Evolutionary conservation across 2,329 filamentous ascomycete genomes (phyloP).

Genomic region (Aspergillus ochraceus): DNA sequence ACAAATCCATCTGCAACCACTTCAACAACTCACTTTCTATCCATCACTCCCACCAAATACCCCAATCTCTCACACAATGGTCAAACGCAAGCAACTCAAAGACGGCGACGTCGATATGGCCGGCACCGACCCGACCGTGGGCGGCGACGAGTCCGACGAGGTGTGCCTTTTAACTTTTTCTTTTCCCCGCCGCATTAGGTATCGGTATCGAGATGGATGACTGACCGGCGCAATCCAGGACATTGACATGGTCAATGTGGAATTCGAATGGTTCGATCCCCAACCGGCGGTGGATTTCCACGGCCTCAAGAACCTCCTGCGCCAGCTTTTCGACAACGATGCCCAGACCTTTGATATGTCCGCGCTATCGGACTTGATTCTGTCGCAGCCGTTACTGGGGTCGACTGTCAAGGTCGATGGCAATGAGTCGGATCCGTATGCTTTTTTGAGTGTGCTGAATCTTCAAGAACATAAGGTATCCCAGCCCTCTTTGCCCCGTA

Average conservation of each 20-base stretch:
- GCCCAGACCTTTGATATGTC: slow-evolving; percentile 83
- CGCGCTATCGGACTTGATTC: slow-evolving; percentile 78
- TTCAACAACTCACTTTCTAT: not conserved
- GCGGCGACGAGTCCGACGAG: slow-evolving; percentile 43
- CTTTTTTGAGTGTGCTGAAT: slow-evolving; percentile 86
- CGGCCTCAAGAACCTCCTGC: slow-evolving; percentile 83
- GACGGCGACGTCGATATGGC: slow-evolving; percentile 47
- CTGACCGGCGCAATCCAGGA: slow-evolving; percentile 56
- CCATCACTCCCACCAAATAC: slow-evolving; percentile 14
- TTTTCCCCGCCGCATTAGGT: not conserved
- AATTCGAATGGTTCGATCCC: slow-evolving; percentile 99
- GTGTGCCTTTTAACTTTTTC: slow-evolving; percentile 21
- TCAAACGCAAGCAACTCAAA: slow-evolving; percentile 52
- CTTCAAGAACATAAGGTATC: slow-evolving; percentile 68
- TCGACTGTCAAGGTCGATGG: slow-evolving; percentile 98
- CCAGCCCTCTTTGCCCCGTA: not conserved
- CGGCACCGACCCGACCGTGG: slow-evolving; percentile 41
- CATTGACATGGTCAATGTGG: slow-evolving; percentile 87
- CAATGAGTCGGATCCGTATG: slow-evolving; percentile 87
- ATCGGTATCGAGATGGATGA: not conserved
- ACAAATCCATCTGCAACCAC: not conserved
- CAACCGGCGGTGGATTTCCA: slow-evolving; percentile 89
- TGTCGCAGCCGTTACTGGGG: slow-evolving; percentile 83
- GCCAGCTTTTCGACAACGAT: slow-evolving; percentile 91
- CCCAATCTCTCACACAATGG: slow-evolving; percentile 42